Evolutionary conservation across 306 rosid species (phyloP), one percentile per base, ranked within the genome.

Genomic region (Rosa chinensis): DNA sequence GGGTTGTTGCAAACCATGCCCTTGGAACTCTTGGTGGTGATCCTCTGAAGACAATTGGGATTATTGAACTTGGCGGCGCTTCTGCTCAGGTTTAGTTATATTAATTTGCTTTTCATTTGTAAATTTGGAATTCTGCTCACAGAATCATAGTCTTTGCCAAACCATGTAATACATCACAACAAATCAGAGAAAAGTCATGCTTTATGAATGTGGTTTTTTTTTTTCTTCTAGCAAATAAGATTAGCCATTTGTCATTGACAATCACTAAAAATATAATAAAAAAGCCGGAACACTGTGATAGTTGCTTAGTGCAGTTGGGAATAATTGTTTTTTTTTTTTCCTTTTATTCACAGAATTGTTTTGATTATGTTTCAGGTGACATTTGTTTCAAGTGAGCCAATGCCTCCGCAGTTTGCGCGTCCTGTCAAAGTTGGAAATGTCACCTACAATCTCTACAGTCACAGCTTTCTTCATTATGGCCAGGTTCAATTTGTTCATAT

Each of bases 381-480:
- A 63, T 96, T 96, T 72, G 94, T 93, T 80, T 89, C 98, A 77
- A 88, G 82, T 74, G 99, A 96, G 84, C 82, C 86, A 0, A 37
- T 89, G 48, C 93, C 88, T 45, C 86, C 92, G 3, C 85, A 88
- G 85, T 91, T 90, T 83, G 86, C 88, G 1, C 94, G 79, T 45
- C 76, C 85, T 47, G 84, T 96, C 76, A 84, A 82, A 82, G 82
- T 90, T 86, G 92, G 96, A 74, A 96, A 91, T 82, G 62, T 79
- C 67, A 87, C 96, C 14, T 96, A 93, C 82, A 91, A 82, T 88
- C 91, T 96, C 64, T 96, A 96, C 87, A 90, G 98, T 79, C 96
- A 93, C 90, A 96, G 99, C 92, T 89, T 93, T 84, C 97, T 96
- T 81, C 98, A 96, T 84, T 87, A 82, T 75, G 99, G 99, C 82